Conservation (phyloP, 306 rosid genomes). For the Ormosia semicastrata region DNA sequence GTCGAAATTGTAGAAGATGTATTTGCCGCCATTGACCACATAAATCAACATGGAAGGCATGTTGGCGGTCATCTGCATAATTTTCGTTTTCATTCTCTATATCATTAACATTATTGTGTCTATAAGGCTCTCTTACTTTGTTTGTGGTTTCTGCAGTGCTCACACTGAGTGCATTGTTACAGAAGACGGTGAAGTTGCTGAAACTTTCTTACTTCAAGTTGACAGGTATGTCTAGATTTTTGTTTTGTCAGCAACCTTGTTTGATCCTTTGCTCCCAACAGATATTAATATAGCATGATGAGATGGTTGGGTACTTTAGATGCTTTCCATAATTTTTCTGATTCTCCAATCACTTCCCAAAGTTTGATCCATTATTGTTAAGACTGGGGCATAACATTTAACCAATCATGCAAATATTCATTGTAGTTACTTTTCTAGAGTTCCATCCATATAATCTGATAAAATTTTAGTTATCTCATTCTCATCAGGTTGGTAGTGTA, state of each 20-base stretch:
- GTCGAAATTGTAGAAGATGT: conserved; percentile 87
- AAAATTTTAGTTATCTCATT: not conserved
- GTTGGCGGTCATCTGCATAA: conserved; percentile 3
- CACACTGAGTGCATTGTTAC: conserved; percentile 85
- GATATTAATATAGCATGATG: not conserved
- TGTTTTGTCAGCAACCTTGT: not conserved
- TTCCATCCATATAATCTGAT: not conserved
- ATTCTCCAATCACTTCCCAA: not conserved
- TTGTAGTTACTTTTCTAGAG: not conserved
- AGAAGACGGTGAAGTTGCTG: conserved; percentile 66
- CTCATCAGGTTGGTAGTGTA: not conserved
- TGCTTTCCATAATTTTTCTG: not conserved
- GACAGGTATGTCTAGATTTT: conserved; percentile 55
- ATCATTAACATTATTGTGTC: not conserved
- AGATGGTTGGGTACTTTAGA: not conserved
- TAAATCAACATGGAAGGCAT: conserved; percentile 79
- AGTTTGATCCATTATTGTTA: not conserved
- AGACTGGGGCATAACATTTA: not conserved
- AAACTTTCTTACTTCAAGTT: conserved; percentile 68
- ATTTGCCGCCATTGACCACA: conserved; percentile 71
- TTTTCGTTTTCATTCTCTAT: not conserved
- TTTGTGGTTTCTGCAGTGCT: conserved; percentile 48
- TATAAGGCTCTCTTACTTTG: not conserved
- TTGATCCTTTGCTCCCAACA: conserved; percentile 1
- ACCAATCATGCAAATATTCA: not conserved